Percentiles rank a stretch among this genome's conserved stretches.
Evolutionary conservation across 257 asterid species (phyloP).

Genomic region (Przewalskia tangutica): DNA sequence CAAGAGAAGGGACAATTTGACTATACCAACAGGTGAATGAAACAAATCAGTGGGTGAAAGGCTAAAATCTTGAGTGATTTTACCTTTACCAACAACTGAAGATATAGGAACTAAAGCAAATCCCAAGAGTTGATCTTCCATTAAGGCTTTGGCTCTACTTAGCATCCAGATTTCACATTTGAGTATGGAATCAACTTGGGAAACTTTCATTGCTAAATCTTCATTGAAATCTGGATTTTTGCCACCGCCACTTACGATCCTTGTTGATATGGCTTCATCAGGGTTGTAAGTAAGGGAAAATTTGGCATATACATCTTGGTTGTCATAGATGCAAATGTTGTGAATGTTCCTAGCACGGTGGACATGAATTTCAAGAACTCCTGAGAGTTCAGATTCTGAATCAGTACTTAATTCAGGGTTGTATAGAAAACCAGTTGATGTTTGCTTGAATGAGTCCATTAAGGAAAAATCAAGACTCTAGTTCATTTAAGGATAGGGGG

Average conservation of each 20-base stretch:
- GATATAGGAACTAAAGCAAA: constrained; percentile 50
- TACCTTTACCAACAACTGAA: constrained; percentile 35
- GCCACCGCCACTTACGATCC: constrained; percentile 39
- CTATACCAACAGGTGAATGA: constrained; percentile 64
- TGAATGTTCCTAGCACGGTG: constrained; percentile 65
- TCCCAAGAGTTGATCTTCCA: constrained; percentile 73
- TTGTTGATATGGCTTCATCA: constrained; percentile 39
- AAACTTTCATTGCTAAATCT: constrained; percentile 31
- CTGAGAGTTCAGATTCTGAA: constrained; percentile 18
- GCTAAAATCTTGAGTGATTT: constrained; percentile 36
- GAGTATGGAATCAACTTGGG: constrained; percentile 33
- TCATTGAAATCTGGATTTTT: constrained; percentile 48
- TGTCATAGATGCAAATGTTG: constrained; percentile 65
- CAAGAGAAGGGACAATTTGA: constrained; percentile 40
- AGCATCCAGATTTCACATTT: constrained; percentile 79
- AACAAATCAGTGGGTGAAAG: constrained; percentile 64
- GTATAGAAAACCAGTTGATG: constrained; percentile 1
- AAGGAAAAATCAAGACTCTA: not conserved
- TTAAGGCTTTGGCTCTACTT: constrained; percentile 44
- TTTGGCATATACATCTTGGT: constrained; percentile 61
- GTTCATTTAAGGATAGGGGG: not conserved
- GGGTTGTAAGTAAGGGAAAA: constrained; percentile 65
- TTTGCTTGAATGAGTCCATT: not conserved
- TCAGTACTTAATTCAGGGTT: not conserved
- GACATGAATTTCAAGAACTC: constrained; percentile 41